These are phyloP conservation scores for Gossypium aridum DNA, from an alignment of 441 rosid species.

Conservation along the genomic window DNA sequence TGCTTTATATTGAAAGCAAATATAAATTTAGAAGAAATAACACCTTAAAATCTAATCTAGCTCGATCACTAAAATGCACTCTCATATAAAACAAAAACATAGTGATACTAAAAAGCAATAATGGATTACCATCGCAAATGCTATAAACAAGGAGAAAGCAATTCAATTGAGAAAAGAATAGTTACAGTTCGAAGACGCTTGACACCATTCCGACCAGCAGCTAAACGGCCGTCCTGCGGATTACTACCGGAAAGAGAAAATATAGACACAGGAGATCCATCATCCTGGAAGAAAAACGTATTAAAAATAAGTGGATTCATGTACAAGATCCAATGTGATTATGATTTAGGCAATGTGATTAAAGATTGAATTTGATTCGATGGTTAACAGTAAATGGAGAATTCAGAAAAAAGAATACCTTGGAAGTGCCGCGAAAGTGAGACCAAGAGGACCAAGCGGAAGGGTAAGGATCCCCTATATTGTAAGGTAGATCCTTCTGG, in stretches of 20 bases:
- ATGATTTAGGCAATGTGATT: neutral
- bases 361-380: neutral
- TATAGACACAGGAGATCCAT: constrained; percentile 88
- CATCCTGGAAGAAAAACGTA: neutral
- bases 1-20: neutral
- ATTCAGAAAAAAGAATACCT: constrained; percentile 28
- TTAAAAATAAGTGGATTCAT: neutral
- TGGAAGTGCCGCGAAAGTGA: constrained; percentile 84
- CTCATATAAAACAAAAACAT: neutral
- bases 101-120: neutral
- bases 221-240: constrained; percentile 84
- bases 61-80: neutral
- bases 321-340: neutral
- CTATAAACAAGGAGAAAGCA: neutral
- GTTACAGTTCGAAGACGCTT: constrained; percentile 97
- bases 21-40: neutral
- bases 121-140: neutral
- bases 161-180: neutral
- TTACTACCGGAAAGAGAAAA: constrained; percentile 74
- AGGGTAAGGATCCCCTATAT: constrained; percentile 81
- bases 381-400: neutral
- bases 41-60: neutral
- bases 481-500: constrained; percentile 89
- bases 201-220: constrained; percentile 92
- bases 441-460: constrained; percentile 96